These are phyloP conservation scores for Agrocybe chaxingu DNA, from an alignment of 768 basidiomycete species.

Conservation along the genomic window DNA sequence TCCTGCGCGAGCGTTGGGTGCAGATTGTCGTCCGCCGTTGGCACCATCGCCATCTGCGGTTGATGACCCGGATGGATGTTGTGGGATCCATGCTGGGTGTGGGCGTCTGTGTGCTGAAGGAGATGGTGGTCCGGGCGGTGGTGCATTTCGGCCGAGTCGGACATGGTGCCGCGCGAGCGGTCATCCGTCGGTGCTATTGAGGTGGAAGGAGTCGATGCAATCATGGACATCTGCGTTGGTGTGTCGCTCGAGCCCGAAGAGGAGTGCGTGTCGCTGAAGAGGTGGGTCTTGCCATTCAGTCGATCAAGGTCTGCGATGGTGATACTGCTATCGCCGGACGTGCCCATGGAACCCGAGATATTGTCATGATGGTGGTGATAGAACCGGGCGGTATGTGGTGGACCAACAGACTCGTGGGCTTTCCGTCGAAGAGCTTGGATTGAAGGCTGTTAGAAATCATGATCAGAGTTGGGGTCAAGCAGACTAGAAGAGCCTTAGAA, in stretches of 20 bases:
- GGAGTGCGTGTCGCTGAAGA: conserved; percentile 10
- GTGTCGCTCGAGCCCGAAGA: not conserved
- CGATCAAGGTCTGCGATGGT: conserved; percentile 50
- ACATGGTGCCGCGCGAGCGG: conserved; percentile 19
- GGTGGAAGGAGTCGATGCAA: conserved; percentile 3
- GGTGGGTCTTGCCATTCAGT: conserved; percentile 48
- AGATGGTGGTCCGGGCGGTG: not conserved
- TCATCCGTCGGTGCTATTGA: not conserved
- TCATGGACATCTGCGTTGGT: not conserved
- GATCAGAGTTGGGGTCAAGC: not conserved
- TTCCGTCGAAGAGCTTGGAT: conserved; percentile 39
- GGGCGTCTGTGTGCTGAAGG: not conserved
- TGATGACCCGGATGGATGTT: too few species aligned
- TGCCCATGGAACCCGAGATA: conserved; percentile 16
- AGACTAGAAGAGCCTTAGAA: not conserved
- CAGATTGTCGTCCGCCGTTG: conserved; percentile 19
- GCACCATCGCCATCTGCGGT: not conserved
- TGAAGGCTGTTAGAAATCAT: conserved; percentile 8
- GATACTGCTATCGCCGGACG: conserved; percentile 17
- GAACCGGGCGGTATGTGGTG: conserved; percentile 13
- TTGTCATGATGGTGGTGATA: conserved; percentile 9
- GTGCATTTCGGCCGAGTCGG: conserved; percentile 16
- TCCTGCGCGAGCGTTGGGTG: conserved; percentile 57
- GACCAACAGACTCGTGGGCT: conserved; percentile 39
- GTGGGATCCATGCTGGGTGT: not conserved